Evolutionary conservation across 169 alveolate species (phyloP).

Genomic region (Neospora caninum): DNA sequence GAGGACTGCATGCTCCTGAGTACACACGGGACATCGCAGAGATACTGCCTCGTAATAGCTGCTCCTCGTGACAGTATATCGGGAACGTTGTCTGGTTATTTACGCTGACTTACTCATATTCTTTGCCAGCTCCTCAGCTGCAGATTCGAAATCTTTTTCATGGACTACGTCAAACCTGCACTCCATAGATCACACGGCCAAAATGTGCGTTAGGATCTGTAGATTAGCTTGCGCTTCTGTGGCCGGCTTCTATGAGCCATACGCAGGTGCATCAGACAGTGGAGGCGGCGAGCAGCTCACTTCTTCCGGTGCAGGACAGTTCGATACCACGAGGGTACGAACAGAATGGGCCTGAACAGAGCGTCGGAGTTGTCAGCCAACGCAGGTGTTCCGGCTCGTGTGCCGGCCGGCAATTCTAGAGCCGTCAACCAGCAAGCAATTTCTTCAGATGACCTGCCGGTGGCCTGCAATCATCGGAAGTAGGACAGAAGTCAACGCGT

Average conservation of each 20-base stretch:
- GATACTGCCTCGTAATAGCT: too few species aligned
- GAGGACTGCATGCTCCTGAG: not conserved
- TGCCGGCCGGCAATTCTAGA: not conserved
- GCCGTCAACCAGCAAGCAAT: slow-evolving; percentile 5
- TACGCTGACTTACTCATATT: not conserved
- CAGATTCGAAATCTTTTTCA: slow-evolving; percentile 9
- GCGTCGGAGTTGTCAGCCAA: not conserved
- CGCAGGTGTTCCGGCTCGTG: not conserved
- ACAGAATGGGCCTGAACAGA: not conserved
- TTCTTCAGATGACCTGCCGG: slow-evolving; percentile 15
- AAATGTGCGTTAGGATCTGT: not conserved
- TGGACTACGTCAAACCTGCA: slow-evolving; percentile 16
- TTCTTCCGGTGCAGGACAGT: not conserved
- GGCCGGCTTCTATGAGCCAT: not conserved
- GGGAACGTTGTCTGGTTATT: not conserved
- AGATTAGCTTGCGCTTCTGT: not conserved
- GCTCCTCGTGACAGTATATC: not conserved
- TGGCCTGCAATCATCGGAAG: not conserved
- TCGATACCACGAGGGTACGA: slow-evolving; percentile 30
- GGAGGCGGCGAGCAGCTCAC: slow-evolving; percentile 1
- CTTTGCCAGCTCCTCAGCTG: not conserved
- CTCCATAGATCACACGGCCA: not conserved
- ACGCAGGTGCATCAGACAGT: not conserved
- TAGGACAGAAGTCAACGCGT: not conserved
- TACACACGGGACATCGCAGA: not conserved